Evolutionary conservation across 306 rosid genomes (phyloP).

Genomic region (Hippophae tibetana): DNA sequence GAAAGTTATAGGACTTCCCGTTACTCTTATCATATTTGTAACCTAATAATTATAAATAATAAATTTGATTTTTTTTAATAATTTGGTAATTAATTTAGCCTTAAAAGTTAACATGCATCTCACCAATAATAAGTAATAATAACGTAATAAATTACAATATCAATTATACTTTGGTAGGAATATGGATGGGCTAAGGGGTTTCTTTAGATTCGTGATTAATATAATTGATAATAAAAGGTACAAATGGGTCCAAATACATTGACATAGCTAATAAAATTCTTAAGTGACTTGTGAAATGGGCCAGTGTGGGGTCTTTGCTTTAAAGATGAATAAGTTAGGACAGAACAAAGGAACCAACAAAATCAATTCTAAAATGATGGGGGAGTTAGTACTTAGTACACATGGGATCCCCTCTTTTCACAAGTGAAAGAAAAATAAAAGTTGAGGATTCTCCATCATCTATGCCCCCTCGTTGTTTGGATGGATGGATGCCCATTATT

Average conservation of each 20-base stretch:
- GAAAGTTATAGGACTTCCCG: too few species aligned
- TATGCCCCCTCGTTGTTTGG: too few species aligned
- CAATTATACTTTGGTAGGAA: slow-evolving; percentile 1
- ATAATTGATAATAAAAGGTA: slow-evolving; percentile 7
- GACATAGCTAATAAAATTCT: slow-evolving; percentile 13
- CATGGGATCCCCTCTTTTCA: slow-evolving; percentile 60
- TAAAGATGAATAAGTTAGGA: slow-evolving; percentile 22
- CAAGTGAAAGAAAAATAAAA: slow-evolving; percentile 30
- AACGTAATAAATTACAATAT: too few species aligned
- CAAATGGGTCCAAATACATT: slow-evolving; percentile 25
- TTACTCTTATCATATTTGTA: too few species aligned
- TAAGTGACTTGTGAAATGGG: slow-evolving; percentile 32
- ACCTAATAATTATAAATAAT: too few species aligned
- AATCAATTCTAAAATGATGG: slow-evolving; percentile 57
- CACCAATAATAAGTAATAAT: too few species aligned
- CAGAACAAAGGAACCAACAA: slow-evolving; percentile 52
- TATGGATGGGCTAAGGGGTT: slow-evolving; percentile 21
- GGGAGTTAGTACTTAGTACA: slow-evolving; percentile 12
- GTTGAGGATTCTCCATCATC: too few species aligned
- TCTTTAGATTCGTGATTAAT: slow-evolving; percentile 39
- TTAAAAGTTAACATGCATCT: too few species aligned
- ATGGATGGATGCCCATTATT: slow-evolving; percentile 14
- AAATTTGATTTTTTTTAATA: too few species aligned
- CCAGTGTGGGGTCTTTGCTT: slow-evolving; percentile 36
- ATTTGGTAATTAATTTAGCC: too few species aligned